Base-by-base conservation (phyloP, 2,329 filamentous ascomycete genomes). In the Teratosphaeria destructans region DNA sequence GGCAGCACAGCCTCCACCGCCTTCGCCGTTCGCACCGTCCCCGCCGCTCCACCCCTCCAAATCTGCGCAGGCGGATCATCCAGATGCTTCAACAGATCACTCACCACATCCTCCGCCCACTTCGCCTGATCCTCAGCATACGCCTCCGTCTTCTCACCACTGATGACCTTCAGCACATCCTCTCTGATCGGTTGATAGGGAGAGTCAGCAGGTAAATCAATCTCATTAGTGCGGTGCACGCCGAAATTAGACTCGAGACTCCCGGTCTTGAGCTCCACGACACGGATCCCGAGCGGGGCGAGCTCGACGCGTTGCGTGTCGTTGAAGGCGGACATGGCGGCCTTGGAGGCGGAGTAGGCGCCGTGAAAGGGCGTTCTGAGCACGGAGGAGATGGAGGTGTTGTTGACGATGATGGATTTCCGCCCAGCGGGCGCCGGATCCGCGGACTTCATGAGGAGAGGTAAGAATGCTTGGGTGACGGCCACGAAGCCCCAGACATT, bases 321-420 rank as follows among this genome's bases (percentile, higher is more conserved):
- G 26, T 54, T 54, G 52, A 54, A 54, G 4, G 84, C 83, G 1
- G 85, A 85, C 84, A 88, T 86, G 2, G 85, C 84, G 1, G 84
- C 77, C 0, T 88, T 76, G 3, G 83, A 78, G 1, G 81, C 79
- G 1, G 88, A 67, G 0, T 85, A 85, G 68, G 89, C 43, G 43
- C 43, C 23, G 16, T 49, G 43, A 5, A 49, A 49, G 75, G 5
- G 54, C n/a, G 35, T 56, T 16, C 7, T 26, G 12, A 56, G 29
- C 23, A 35, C 54, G 23, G 54, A 26, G 23, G 29, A 35, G 19
- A 56, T 39, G 23, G 54, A 56, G 10, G 70, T 72, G 52, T 75
- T 67, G 64, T 77, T 77, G 6, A 75, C 70, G 52, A 78, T 64
- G 0, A 55, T 57, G 7, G 47, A 26, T 12, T 35, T 58, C 14